Percentiles rank a stretch among this genome's conserved stretches.
Evolutionary conservation across 2,329 filamentous ascomycete genomes (phyloP).

Genomic region (Talaromyces sp.): DNA sequence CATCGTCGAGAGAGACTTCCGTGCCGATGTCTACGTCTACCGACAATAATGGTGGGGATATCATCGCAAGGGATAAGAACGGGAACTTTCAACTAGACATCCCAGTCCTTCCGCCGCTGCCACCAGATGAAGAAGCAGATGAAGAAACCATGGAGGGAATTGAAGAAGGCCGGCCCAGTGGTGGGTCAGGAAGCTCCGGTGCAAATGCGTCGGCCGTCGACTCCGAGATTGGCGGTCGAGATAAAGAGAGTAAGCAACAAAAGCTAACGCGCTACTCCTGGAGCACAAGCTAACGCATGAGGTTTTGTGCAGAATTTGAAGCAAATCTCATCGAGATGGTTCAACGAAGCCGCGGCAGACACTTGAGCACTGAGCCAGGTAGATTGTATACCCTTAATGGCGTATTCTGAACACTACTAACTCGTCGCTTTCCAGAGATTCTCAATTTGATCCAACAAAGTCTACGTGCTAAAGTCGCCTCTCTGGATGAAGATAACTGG

Average conservation of each 20-base stretch:
- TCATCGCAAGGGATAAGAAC: constrained; percentile 46
- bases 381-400: neutral
- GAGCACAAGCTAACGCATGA: neutral
- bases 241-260: constrained; percentile 37
- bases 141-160: constrained; percentile 35
- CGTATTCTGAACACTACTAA: neutral
- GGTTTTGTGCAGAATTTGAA: constrained; percentile 36
- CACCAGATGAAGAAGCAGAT: constrained; percentile 35
- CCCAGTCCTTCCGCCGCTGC: constrained; percentile 34
- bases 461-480: constrained; percentile 66
- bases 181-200: constrained; percentile 54
- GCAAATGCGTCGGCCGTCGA: constrained; percentile 38
- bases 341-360: constrained; percentile 37
- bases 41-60: constrained; percentile 37
- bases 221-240: constrained; percentile 25
- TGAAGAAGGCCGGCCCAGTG: constrained; percentile 49
- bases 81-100: constrained; percentile 47
- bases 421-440: constrained; percentile 51
- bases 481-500: constrained; percentile 79
- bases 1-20: neutral
- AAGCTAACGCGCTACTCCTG: neutral
- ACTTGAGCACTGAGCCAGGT: constrained; percentile 60
- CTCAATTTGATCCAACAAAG: constrained; percentile 66
- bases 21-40: constrained; percentile 14
- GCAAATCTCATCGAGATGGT: constrained; percentile 42